phyloP scores from a whole-genome alignment of 768 basidiomycete genomes.

The Exidia glandulosa region DNA sequence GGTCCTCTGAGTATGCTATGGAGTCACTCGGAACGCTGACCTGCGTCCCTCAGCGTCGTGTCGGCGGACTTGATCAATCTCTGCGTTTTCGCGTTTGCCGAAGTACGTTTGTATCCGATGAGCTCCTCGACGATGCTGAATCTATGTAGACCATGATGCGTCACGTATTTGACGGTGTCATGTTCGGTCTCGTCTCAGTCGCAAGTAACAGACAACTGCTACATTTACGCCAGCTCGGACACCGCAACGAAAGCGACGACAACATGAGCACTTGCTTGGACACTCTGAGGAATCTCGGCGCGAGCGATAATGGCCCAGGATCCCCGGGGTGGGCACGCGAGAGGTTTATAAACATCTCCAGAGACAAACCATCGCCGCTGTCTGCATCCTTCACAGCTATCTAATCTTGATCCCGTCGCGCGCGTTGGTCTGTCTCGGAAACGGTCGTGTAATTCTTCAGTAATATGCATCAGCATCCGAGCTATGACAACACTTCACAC shows the following conservation, averaged over 20 bases:
- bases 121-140: not conserved
- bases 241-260: not conserved
- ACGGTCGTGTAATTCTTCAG: too few species aligned
- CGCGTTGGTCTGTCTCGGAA: too few species aligned
- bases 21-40: too few species aligned
- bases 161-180: not conserved
- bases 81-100: not conserved
- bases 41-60: not conserved
- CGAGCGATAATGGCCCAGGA: too few species aligned
- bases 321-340: too few species aligned
- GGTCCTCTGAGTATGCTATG: not conserved
- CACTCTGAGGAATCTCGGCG: too few species aligned
- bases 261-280: not conserved
- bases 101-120: not conserved
- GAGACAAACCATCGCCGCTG: too few species aligned
- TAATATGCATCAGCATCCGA: too few species aligned
- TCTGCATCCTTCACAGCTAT: too few species aligned
- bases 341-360: too few species aligned
- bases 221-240: not conserved
- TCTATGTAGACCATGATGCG: not conserved
- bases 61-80: not conserved
- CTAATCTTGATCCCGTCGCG: too few species aligned
- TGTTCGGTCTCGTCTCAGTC: not conserved
- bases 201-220: not conserved
- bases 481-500: too few species aligned